Conservation (phyloP, 2,329 filamentous ascomycete genomes). For the Aspergillus texensis region DNA sequence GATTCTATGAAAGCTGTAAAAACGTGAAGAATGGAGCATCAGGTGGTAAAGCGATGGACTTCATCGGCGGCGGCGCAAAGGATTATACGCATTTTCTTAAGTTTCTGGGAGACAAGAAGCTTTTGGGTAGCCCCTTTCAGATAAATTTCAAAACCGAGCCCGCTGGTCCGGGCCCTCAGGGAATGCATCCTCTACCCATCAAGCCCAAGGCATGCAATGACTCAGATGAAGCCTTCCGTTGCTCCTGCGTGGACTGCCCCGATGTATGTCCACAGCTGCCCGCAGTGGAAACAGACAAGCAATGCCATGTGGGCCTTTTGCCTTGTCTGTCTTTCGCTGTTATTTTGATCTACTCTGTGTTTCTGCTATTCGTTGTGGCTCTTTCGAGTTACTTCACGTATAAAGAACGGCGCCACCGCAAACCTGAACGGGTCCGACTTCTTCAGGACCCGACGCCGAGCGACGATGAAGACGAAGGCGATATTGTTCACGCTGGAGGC, state of each 20-base stretch:
- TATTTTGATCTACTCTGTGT: slow-evolving; percentile 79
- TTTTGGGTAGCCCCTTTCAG: slow-evolving; percentile 90
- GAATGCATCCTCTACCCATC: slow-evolving; percentile 73
- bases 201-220: slow-evolving; percentile 86
- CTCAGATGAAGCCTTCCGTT: slow-evolving; percentile 80
- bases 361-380: slow-evolving; percentile 68
- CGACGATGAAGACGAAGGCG: slow-evolving; percentile 92
- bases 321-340: slow-evolving; percentile 93
- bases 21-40: slow-evolving; percentile 97
- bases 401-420: slow-evolving; percentile 70
- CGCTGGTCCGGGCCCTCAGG: slow-evolving; percentile 61
- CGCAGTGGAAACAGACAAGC: slow-evolving; percentile 67
- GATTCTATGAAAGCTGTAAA: slow-evolving; percentile 96
- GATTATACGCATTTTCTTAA: slow-evolving; percentile 85
- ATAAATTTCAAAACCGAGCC: slow-evolving; percentile 79
- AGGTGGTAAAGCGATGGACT: slow-evolving; percentile 89
- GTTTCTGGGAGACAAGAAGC: slow-evolving; percentile 90
- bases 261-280: slow-evolving; percentile 82
- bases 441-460: slow-evolving; percentile 81
- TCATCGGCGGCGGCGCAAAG: slow-evolving; percentile 93
- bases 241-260: slow-evolving; percentile 91
- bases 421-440: slow-evolving; percentile 80
- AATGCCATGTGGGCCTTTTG: slow-evolving; percentile 82
- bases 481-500: slow-evolving; percentile 74
- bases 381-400: slow-evolving; percentile 76